phyloP scores from a whole-genome alignment of 2,329 filamentous ascomycete genomes.

The Trichoderma sp. region DNA sequence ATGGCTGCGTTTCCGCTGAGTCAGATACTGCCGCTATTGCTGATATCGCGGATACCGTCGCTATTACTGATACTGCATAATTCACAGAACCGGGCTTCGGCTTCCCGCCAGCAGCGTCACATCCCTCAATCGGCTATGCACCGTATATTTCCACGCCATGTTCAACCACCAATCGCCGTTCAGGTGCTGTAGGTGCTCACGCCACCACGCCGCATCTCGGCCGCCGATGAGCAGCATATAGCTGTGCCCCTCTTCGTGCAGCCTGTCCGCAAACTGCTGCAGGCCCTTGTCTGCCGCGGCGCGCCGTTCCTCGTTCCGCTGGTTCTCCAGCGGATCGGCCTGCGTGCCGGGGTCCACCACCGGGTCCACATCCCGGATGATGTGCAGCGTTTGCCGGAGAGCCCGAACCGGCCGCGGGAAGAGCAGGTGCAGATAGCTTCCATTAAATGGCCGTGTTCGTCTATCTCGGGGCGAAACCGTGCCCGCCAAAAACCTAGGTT shows the following conservation, averaged over 20 bases:
- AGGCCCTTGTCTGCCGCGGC: slow-evolving; percentile 32
- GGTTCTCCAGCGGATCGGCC: slow-evolving; percentile 35
- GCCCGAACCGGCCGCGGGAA: slow-evolving; percentile 33
- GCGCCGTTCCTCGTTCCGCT: slow-evolving; percentile 33
- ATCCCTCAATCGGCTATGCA: slow-evolving; percentile 29
- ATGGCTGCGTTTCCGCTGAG: slow-evolving; percentile 1
- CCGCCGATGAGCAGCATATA: slow-evolving; percentile 37
- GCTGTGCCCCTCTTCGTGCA: slow-evolving; percentile 34
- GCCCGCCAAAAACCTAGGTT: slow-evolving; percentile 28
- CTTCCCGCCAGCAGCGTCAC: slow-evolving; percentile 16
- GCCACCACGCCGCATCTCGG: slow-evolving; percentile 38
- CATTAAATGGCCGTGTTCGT: slow-evolving; percentile 32
- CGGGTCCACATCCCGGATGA: slow-evolving; percentile 36
- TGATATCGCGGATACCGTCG: background rate
- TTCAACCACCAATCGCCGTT: slow-evolving; percentile 38
- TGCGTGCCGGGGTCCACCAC: slow-evolving; percentile 37
- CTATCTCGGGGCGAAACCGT: slow-evolving; percentile 32
- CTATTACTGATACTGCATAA: background rate
- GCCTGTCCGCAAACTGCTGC: slow-evolving; percentile 31
- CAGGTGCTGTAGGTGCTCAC: slow-evolving; percentile 34
- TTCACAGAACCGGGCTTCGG: background rate
- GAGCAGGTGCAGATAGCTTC: slow-evolving; percentile 33
- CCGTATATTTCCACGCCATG: slow-evolving; percentile 36
- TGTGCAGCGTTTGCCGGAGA: slow-evolving; percentile 36
- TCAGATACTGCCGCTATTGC: background rate